A percentile compares a stretch with the other conserved stretches of the same genome.
These are phyloP conservation scores for Cladophialophora chaetospira DNA, from an alignment of 2,329 filamentous ascomycete species.

Conservation along the genomic window DNA sequence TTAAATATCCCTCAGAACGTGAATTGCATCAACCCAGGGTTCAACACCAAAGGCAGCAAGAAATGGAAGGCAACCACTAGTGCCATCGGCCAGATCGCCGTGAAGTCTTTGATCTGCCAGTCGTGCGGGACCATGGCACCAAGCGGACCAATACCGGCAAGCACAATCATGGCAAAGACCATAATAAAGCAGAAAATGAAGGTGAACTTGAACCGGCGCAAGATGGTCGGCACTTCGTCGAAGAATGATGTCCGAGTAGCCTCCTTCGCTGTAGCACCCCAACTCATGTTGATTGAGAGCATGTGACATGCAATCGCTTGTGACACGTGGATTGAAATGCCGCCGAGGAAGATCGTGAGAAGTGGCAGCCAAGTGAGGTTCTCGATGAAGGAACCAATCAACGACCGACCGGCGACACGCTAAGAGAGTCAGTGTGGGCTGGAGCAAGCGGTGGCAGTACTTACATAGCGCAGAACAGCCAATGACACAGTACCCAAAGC, in stretches of 20 bases:
- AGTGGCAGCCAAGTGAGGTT: conserved; percentile 67
- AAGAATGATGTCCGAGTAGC: conserved; percentile 73
- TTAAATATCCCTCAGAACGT: conserved; percentile 17
- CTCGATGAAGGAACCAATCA: conserved; percentile 55
- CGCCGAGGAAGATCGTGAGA: conserved; percentile 76
- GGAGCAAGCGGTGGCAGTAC: not conserved
- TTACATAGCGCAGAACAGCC: conserved; percentile 60
- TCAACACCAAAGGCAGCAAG: conserved; percentile 35
- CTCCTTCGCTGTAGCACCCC: conserved; percentile 84
- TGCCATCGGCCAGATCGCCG: conserved; percentile 62
- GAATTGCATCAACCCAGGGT: conserved; percentile 36
- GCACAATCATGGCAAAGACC: conserved; percentile 52
- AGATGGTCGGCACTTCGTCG: conserved; percentile 75
- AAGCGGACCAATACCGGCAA: conserved; percentile 41
- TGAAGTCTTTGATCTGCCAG: conserved; percentile 61
- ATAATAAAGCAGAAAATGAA: conserved; percentile 48
- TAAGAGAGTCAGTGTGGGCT: not conserved
- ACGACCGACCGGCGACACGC: conserved; percentile 56
- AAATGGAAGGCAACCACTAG: conserved; percentile 48
- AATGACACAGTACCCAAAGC: conserved; percentile 63
- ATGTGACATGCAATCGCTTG: conserved; percentile 79
- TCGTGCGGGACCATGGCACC: conserved; percentile 44
- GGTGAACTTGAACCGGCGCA: conserved; percentile 72
- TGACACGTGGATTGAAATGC: conserved; percentile 76
- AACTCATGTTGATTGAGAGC: conserved; percentile 82